Evolutionary conservation across 2,329 filamentous ascomycete species (phyloP), one percentile per base, ranked within the genome.

Genomic region (Pseudovirgaria hyperparasitica): DNA sequence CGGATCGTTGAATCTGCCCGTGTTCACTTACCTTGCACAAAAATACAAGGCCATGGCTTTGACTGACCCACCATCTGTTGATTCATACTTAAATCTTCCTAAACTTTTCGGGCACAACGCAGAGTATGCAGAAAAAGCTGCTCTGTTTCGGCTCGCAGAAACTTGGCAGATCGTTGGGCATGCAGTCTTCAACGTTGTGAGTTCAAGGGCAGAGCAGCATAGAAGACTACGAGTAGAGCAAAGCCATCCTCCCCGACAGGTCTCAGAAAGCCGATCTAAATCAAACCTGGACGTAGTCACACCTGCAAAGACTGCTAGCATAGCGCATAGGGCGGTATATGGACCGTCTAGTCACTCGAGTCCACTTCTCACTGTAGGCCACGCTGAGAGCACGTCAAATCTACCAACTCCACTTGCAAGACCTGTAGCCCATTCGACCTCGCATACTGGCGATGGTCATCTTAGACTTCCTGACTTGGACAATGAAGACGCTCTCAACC

Each of bases 161-260:
- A 68, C 67, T 12, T 76, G 70, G 70, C 62, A 60, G 28, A 60
- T 75, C 13, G 46, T 72, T 18, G 64, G 62, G 28, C 55, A 59
- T 29, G 57, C 62, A 15, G 54, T 70, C 28, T 42, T 61, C 3
- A 57, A 62, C 31, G 65, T 70, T 32, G 53, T 71, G 16, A 52
- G 41, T 20, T 45, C 48, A 8, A 45, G 55, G 23, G 49, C 48
- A 33, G 46, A 46, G 29, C 24, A 42, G 27, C 48, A 55, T 30
- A 43, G 42, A 29, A 32, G 37, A 25, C 39, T 31, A 23, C 40
- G 46, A 31, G 28, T 46, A 20, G 43, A 38, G 19, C 35, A 39
- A 18, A 43, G 43, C 16, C 29, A 20, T 9, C 30, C n/a, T n/a
- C n/a, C n/a, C n/a, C n/a, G n/a, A n/a, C n/a, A n/a, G n/a, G n/a